Base-by-base conservation (phyloP, 1,284 basidiomycete species). In the Papiliotrema fonsecae region DNA sequence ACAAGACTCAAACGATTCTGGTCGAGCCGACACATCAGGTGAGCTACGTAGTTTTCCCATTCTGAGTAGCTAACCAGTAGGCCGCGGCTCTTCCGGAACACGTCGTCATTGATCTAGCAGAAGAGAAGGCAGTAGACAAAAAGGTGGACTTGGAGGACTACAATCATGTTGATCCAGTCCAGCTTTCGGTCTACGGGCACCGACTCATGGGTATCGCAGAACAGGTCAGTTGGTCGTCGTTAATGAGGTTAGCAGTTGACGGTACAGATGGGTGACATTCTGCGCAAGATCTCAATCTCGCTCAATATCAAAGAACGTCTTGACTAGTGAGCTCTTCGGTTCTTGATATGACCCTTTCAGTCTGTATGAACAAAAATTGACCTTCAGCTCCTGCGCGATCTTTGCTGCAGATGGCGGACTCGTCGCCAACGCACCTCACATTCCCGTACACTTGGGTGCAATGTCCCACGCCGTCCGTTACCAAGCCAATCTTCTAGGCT, bases 171-270 rank as follows among this genome's bases (percentile, higher is more conserved):
- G 77, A 79, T 52, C 77, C 77, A 1, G 74, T 79, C 49, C 65
- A 78, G 49, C 71, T 79, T 13, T 77, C 76, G 6, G 70, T 79
- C 11, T 79, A 78, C 57, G 76, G 76, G 27, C 76, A 78, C 57
- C 67, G 78, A 32, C 74, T 77, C 55, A 77, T 76, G 70, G 66
- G 70, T 25, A 72, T 76, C 36, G 75, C 76, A 5, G 75, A 79
- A 59, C 74, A 76, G 11, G 54, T 56, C 16, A 31, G 52, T 28
- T 25, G 22, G n/a, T 37, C 9, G 30, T 26, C 22, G 3, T 11
- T 26, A 37, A 36, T 31, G 9, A 11, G 27, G 25, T 7, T 6
- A 18, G 11, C 41, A 11, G 42, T 21, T 37, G 16, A 39, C 21
- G n/a, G n/a, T 32, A 25, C 38, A 62, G 54, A 78, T 78, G 77